Evolutionary conservation across 495 filamentous ascomycete species (phyloP), one percentile per base, ranked within the genome.

Genomic region (Cudoniella acicularis): DNA sequence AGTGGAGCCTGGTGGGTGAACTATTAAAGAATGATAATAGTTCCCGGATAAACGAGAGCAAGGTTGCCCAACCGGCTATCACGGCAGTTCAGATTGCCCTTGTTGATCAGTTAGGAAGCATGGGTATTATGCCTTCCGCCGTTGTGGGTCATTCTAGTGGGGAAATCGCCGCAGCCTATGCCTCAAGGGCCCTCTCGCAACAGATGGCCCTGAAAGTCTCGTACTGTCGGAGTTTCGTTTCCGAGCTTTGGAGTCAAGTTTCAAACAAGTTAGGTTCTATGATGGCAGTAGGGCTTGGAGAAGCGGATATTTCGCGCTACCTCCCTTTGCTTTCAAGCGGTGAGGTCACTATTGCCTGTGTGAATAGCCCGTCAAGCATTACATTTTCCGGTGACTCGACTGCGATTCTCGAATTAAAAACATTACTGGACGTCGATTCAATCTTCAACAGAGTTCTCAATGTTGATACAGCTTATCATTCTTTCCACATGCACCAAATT

Each of bases 91-190:
- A 83, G 61, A 60, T 83, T 3, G 77, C 77, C 2, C 54, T 88
- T 54, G 75, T 79, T 0, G 76, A 80, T 24, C 68, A 87, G 0
- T 66, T 87, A 25, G 60, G 59, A 24, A 77, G 73, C 10, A 85
- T 82, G 74, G 77, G 77, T 23, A 74, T 87, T 25, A 67, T 43
- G 10, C 83, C 83, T 0, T 66, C 67, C 0, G 77, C 78, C 27
- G 82, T 85, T 0, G 75, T 83, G 3, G 84, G 84, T 13, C 84
- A 87, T 68, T 87, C 85, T 2, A 82, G 77, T 65, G 85, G 84
- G 11, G 84, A 87, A 64, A 87, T 87, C n/a, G 48, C 42, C 17
- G 80, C 79, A 3, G 78, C 79, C 0, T 80, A 79, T 52, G 73
- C 76, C 0, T 73, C 76, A 10, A 78, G 79, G 6, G 67, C 74